Conservation (phyloP, 345 rosid species). For the Euphorbia peplus region DNA sequence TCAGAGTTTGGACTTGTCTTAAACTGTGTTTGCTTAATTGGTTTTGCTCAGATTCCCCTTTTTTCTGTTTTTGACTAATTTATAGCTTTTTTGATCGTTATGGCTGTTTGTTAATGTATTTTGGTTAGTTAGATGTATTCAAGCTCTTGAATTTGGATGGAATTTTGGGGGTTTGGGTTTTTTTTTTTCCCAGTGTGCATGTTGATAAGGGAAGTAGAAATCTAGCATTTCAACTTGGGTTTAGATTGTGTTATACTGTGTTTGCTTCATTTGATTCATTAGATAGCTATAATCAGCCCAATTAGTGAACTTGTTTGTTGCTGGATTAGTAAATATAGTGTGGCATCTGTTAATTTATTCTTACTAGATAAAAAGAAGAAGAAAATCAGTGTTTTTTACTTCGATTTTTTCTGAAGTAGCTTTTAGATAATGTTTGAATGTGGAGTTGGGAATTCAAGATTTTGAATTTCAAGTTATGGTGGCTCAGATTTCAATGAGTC, state of each 20-base stretch:
- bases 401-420: neutral
- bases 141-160: neutral
- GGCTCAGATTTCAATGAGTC: neutral
- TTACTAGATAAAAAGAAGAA: neutral
- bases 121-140: neutral
- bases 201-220: neutral
- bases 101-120: neutral
- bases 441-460: neutral
- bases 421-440: neutral
- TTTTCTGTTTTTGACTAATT: neutral
- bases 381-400: neutral
- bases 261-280: neutral
- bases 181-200: neutral
- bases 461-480: neutral
- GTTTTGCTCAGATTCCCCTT: neutral
- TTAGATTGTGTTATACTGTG: neutral
- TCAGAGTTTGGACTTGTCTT: slow-evolving; percentile 1
- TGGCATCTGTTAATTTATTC: neutral
- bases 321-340: neutral
- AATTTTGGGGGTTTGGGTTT: neutral
- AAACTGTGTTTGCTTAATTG: too few species aligned
- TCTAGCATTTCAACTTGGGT: slow-evolving; percentile 8
- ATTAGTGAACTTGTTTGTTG: neutral
- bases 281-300: neutral
- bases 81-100: neutral